Base-by-base conservation (phyloP, 495 filamentous ascomycete genomes). In the Hypoxylon rickii region DNA sequence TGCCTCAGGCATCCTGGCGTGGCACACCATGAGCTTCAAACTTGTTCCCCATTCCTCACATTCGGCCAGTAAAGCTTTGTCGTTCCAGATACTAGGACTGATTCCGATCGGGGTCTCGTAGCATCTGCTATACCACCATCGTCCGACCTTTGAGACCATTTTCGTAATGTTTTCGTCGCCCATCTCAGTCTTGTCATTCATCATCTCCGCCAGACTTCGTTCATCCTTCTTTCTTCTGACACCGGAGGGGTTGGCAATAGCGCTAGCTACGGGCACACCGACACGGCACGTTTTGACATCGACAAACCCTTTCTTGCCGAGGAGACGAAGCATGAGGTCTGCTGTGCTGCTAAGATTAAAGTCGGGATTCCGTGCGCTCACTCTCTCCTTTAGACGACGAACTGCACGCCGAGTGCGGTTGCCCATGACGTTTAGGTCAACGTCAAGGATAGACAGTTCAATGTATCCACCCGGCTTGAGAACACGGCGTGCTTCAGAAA, bases 51-150 rank as follows among this genome's bases (percentile, higher is more conserved):
- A 83, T 64, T 88, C 85, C 72, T 92, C 87, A 58, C 92, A 97
- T 72, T 98, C 94, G 26, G 82, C 79, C 22, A 97, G 74, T 29
- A 97, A 68, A 29, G 79, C 77, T 50, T 79, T 81, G 60, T 97
- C 89, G 34, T 77, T 77, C 89, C 92, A 97, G 66, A 98, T 90
- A 66, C 88, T 92, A 10, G 45, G 62, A 18, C 80, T 71, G 12
- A 86, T 75, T 6, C 79, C 75, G 16, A 80, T 79, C 5, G 70
- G 67, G 38, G 70, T 78, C 74, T 97, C 94, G 69, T 97, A 97
- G 76, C 91, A 96, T 43, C 86, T 81, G 3, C 83, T 87, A 70
- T 96, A 97, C 94, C 95, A 97, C 91, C 92, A 98, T 32, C 95
- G 78, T 12, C 94, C 95, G 6, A 98, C 93, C 54, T 84, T 86